These are phyloP conservation scores for Neonectria faginata DNA, from an alignment of 2,329 filamentous ascomycete species.

Conservation along the genomic window DNA sequence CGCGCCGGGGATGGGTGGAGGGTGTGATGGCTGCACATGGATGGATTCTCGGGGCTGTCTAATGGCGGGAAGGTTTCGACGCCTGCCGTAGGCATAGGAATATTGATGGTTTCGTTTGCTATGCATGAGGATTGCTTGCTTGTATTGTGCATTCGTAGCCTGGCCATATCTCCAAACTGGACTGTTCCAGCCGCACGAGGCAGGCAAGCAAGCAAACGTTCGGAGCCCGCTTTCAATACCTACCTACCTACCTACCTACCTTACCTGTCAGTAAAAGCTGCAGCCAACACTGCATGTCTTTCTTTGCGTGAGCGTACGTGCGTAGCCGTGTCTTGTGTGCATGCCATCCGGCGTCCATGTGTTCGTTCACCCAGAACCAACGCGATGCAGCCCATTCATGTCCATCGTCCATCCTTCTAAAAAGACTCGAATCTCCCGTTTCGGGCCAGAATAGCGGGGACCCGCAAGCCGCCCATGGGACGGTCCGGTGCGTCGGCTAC, in stretches of 20 bases:
- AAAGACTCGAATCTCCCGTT: constrained; percentile 31
- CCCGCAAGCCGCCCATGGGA: constrained; percentile 22
- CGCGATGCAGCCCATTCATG: background rate
- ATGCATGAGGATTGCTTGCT: background rate
- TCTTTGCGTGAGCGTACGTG: background rate
- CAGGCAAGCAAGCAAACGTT: no score
- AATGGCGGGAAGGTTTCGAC: background rate
- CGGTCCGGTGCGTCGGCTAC: constrained; percentile 22
- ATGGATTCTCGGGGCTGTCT: background rate
- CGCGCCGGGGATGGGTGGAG: background rate
- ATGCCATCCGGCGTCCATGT: background rate
- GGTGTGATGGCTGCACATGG: constrained; percentile 6
- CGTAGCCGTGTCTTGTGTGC: background rate
- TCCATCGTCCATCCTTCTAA: background rate
- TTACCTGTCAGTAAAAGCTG: background rate
- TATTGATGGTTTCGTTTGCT: background rate
- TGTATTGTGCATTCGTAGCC: background rate
- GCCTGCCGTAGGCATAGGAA: no score
- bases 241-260: no score
- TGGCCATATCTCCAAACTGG: no score
- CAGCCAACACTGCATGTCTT: background rate
- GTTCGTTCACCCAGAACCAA: constrained; percentile 11
- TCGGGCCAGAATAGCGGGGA: constrained; percentile 40
- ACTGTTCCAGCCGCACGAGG: constrained; percentile 6
- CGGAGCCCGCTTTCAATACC: background rate